These are phyloP conservation scores for Gaultheria prostrata DNA, from an alignment of 148 eudicot genomes.

Conservation along the genomic window DNA sequence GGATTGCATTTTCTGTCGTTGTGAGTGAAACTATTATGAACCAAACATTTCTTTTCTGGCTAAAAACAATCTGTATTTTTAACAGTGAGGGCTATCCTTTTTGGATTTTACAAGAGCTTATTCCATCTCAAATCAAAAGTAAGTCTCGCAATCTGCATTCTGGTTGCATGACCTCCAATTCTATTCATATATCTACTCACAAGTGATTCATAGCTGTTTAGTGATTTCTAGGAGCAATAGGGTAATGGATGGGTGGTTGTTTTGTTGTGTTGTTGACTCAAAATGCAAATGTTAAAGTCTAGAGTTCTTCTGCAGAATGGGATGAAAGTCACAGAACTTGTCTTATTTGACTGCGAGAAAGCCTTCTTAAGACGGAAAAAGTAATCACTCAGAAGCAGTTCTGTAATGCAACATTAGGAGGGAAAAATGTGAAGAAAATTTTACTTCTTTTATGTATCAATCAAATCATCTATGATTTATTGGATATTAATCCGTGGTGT, in stretches of 20 bases:
- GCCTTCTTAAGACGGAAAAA: neutral
- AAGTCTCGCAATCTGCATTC: constrained; percentile 19
- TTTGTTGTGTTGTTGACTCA: neutral
- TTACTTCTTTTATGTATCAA: neutral
- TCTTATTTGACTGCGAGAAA: neutral
- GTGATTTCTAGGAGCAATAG: neutral
- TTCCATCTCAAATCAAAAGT: constrained; percentile 37
- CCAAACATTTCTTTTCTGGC: neutral
- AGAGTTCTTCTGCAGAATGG: neutral
- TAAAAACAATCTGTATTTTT: constrained; percentile 12
- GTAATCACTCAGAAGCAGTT: neutral
- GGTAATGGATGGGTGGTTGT: neutral
- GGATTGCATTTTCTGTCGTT: constrained; percentile 19
- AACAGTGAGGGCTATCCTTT: constrained; percentile 62
- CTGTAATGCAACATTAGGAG: neutral
- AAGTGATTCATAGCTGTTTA: neutral
- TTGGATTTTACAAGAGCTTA: constrained; percentile 48
- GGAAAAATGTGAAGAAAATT: neutral
- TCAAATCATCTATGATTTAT: neutral
- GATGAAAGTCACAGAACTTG: neutral
- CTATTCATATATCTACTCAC: neutral
- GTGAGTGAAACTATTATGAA: neutral
- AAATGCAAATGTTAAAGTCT: neutral
- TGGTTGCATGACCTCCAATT: neutral
- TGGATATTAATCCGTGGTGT: neutral